These are phyloP conservation scores for Alternaria incomplexa DNA, from an alignment of 2,329 filamentous ascomycete genomes.

Conservation along the genomic window DNA sequence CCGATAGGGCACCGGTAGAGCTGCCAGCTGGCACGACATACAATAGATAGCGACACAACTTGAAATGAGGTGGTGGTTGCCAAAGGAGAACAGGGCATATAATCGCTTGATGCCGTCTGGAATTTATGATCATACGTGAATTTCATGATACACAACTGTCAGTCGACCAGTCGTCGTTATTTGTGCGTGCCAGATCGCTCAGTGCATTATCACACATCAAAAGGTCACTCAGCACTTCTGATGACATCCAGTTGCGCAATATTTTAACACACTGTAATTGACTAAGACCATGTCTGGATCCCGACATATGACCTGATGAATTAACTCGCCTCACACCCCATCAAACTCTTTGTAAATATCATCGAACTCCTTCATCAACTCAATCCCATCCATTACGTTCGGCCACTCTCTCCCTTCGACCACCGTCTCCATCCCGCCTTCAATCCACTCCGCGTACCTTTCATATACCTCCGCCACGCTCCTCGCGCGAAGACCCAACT, in stretches of 20 bases:
- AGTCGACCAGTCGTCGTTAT: too few relatives aligned
- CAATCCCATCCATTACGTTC: neutral
- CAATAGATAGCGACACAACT: neutral
- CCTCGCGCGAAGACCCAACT: slow-evolving; percentile 26
- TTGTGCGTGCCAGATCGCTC: too few relatives aligned
- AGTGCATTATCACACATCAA: too few relatives aligned
- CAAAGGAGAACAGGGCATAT: neutral
- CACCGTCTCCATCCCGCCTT: neutral
- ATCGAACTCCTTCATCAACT: neutral
- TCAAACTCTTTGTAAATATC: neutral
- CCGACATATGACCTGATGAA: neutral
- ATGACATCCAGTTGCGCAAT: too few relatives aligned
- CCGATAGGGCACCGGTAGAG: neutral
- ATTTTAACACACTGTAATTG: too few relatives aligned
- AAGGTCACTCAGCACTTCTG: too few relatives aligned
- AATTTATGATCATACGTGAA: neutral
- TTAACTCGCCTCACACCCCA: neutral
- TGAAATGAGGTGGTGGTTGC: neutral
- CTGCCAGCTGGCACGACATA: neutral
- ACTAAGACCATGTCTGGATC: too few relatives aligned
- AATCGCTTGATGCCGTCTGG: neutral
- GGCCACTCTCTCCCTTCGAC: neutral
- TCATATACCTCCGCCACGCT: slow-evolving; percentile 38
- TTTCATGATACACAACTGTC: too few relatives aligned
- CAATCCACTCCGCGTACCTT: slow-evolving; percentile 33